Conservation (phyloP, 2,329 filamentous ascomycete genomes). For the Achaetomium macrosporum region DNA sequence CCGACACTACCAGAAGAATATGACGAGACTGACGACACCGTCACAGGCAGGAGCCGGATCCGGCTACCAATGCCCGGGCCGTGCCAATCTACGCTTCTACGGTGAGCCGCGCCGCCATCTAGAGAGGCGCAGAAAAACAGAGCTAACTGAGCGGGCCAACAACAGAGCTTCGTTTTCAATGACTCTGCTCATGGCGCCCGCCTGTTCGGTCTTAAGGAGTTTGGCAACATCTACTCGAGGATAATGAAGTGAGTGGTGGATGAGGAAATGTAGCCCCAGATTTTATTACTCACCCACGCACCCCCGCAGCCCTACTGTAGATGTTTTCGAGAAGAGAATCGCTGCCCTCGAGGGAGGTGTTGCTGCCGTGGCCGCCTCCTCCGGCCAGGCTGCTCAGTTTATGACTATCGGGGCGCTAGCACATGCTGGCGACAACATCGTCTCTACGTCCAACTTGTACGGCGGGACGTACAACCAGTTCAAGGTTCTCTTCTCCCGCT, state of each 20-base stretch:
- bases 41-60: slow-evolving; percentile 69
- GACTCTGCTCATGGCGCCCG: slow-evolving; percentile 92
- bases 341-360: slow-evolving; percentile 92
- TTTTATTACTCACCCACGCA: not conserved
- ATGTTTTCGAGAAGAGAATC: slow-evolving; percentile 93
- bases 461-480: slow-evolving; percentile 97
- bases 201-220: slow-evolving; percentile 93
- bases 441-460: slow-evolving; percentile 85
- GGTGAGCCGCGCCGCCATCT: slow-evolving; percentile 38
- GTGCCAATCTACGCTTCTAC: slow-evolving; percentile 95
- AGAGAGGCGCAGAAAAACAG: not conserved
- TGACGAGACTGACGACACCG: slow-evolving; percentile 13
- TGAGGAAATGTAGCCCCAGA: not conserved
- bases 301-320: slow-evolving; percentile 67
- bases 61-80: slow-evolving; percentile 77
- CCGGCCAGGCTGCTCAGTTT: slow-evolving; percentile 88
- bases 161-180: slow-evolving; percentile 83
- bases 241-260: slow-evolving; percentile 72
- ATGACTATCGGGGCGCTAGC: slow-evolving; percentile 83
- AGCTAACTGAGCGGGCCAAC: slow-evolving; percentile 3
- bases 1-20: slow-evolving; percentile 2
- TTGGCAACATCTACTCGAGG: slow-evolving; percentile 95
- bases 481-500: slow-evolving; percentile 81
- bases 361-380: slow-evolving; percentile 76
- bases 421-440: slow-evolving; percentile 84